Percentiles rank a stretch among this genome's conserved stretches.
These are phyloP conservation scores for Backusella westeae DNA, from an alignment of 192 early-diverging fungal genomes.

Conservation along the genomic window DNA sequence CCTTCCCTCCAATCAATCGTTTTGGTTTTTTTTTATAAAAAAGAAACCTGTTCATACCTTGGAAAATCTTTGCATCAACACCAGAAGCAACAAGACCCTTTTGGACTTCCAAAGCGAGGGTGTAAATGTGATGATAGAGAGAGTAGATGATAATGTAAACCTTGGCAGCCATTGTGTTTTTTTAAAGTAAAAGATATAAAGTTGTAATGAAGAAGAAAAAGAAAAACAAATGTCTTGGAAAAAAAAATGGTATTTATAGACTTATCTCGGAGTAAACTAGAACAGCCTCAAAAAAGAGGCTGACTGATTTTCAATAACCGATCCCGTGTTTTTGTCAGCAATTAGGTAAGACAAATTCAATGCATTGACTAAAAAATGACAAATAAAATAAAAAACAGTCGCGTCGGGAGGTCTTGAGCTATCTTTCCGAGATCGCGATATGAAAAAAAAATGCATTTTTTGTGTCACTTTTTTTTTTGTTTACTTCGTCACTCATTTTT, in stretches of 20 bases:
- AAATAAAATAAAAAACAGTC: background rate
- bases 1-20: too few species aligned
- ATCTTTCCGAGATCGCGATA: background rate
- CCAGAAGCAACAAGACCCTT: conserved; percentile 57
- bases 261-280: background rate
- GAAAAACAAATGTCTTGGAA: background rate
- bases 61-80: conserved; percentile 37
- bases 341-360: background rate
- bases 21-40: background rate
- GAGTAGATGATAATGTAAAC: conserved; percentile 35
- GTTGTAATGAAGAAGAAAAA: conserved; percentile 6
- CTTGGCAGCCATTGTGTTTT: conserved; percentile 18
- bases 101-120: conserved; percentile 61
- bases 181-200: background rate
- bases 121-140: conserved; percentile 67
- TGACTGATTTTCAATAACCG: background rate
- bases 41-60: conserved; percentile 10
- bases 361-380: background rate
- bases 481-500: background rate
- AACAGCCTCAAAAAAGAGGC: background rate
- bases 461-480: background rate
- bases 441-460: background rate
- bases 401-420: background rate
- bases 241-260: conserved; percentile 7
- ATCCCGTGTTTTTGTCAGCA: background rate